Percentiles rank a stretch among this genome's conserved stretches.
These are phyloP conservation scores for Fusarium pininemorale DNA, from an alignment of 2,329 filamentous ascomycete genomes.

Conservation along the genomic window DNA sequence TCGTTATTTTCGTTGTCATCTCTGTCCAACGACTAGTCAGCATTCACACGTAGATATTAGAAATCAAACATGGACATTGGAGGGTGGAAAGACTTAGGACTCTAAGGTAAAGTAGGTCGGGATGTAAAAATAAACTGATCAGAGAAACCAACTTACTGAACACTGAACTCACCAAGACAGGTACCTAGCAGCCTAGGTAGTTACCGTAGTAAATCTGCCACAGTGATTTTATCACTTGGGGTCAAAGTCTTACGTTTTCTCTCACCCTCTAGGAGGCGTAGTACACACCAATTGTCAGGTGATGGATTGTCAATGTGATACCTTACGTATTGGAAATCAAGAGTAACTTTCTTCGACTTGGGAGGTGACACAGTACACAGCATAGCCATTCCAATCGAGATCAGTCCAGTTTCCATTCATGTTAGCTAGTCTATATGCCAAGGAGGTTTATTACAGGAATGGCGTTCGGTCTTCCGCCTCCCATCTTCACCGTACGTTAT, in stretches of 20 bases:
- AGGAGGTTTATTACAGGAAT: neutral
- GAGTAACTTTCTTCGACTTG: neutral
- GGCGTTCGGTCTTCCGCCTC: neutral
- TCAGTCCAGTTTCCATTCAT: neutral
- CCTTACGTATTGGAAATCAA: conserved; percentile 20
- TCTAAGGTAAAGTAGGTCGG: neutral
- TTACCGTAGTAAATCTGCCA: neutral
- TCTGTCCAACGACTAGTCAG: neutral
- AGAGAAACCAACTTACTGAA: neutral
- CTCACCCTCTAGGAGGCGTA: neutral
- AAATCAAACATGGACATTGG: neutral
- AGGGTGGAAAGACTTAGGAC: neutral
- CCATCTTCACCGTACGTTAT: neutral
- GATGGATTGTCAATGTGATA: conserved; percentile 32
- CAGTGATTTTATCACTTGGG: neutral
- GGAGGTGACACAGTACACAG: conserved; percentile 2
- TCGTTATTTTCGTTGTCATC: neutral
- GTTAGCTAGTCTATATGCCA: conserved; percentile 2
- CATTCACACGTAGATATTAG: neutral
- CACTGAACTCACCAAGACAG: neutral
- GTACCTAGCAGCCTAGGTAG: neutral
- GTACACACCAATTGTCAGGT: conserved; percentile 27
- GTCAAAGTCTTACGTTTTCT: neutral
- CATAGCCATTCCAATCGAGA: conserved; percentile 8
- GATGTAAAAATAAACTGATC: neutral